These are phyloP conservation scores for Boletellus dicymbophilus DNA, from an alignment of 1,284 basidiomycete species.

Conservation along the genomic window DNA sequence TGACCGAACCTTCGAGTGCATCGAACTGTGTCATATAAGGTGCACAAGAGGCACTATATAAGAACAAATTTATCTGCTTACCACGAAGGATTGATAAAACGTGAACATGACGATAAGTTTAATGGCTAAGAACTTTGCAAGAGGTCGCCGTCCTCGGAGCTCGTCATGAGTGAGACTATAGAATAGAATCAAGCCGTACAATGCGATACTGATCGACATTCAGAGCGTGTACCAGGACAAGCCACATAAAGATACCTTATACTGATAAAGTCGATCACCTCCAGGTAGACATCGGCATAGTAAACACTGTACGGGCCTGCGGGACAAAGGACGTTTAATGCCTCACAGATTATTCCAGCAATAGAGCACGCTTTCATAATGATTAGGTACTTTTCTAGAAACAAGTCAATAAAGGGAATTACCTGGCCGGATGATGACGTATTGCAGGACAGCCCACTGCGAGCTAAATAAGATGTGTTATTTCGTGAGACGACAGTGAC, in stretches of 20 bases:
- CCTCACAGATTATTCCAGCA: slow-evolving; percentile 75
- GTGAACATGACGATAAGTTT: slow-evolving; percentile 88
- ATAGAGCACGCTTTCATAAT: slow-evolving; percentile 47
- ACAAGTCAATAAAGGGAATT: slow-evolving; percentile 1
- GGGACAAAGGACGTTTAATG: slow-evolving; percentile 66
- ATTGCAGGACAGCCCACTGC: slow-evolving; percentile 83
- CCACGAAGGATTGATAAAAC: slow-evolving; percentile 77
- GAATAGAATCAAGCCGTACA: slow-evolving; percentile 82
- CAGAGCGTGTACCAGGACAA: neutral
- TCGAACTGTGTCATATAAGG: slow-evolving; percentile 46
- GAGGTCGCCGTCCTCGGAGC: slow-evolving; percentile 70
- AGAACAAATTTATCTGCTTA: slow-evolving; percentile 38
- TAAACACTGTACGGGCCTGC: slow-evolving; percentile 57
- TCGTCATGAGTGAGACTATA: slow-evolving; percentile 81
- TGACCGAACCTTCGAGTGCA: slow-evolving; percentile 59
- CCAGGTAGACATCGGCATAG: slow-evolving; percentile 74
- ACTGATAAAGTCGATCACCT: slow-evolving; percentile 72
- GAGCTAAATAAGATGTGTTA: slow-evolving; percentile 1
- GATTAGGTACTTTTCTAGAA: slow-evolving; percentile 32
- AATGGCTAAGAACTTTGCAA: slow-evolving; percentile 82
- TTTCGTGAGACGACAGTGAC: slow-evolving; percentile 1
- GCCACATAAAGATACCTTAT: slow-evolving; percentile 70
- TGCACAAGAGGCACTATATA: neutral
- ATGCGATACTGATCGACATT: slow-evolving; percentile 54
- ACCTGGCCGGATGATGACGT: slow-evolving; percentile 79